These are phyloP conservation scores for Phylloporus arenicola DNA, from an alignment of 768 basidiomycete genomes.

Conservation along the genomic window DNA sequence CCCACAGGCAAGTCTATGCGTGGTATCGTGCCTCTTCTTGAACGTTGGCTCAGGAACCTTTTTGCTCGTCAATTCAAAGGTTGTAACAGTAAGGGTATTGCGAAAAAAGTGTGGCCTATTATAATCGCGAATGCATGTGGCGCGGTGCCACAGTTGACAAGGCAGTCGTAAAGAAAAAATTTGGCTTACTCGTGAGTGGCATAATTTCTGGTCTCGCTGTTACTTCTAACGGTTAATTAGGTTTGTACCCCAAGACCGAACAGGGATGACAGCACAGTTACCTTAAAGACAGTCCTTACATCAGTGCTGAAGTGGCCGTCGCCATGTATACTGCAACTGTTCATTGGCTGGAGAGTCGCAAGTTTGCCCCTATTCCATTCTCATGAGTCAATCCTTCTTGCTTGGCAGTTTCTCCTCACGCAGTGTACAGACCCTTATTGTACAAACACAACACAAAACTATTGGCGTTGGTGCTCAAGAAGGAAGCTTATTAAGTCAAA, in stretches of 20 bases:
- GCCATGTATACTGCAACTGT: constrained; percentile 98
- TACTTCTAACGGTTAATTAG: no score
- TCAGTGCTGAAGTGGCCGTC: constrained; percentile 97
- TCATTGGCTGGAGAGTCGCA: constrained; percentile 97
- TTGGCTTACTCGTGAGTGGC: no score
- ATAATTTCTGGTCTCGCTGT: no score
- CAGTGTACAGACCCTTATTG: constrained; percentile 65
- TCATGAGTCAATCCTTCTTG: constrained; percentile 47
- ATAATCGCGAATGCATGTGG: constrained; percentile 95
- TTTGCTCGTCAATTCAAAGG: constrained; percentile 99
- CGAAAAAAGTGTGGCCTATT: constrained; percentile 95
- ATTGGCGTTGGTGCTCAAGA: constrained; percentile 92
- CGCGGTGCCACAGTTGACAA: constrained; percentile 97
- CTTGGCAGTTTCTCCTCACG: constrained; percentile 2
- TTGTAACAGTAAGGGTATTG: constrained; percentile 91
- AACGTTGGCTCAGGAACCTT: constrained; percentile 96
- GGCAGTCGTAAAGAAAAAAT: no score
- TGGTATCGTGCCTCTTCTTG: constrained; percentile 94
- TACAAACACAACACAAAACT: constrained; percentile 99
- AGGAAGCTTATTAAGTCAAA: constrained; percentile 98
- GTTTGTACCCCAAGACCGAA: no score
- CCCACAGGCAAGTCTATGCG: constrained; percentile 96
- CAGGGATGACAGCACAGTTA: constrained; percentile 98
- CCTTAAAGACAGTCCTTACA: constrained; percentile 98
- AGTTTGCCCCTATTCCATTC: constrained; percentile 98